These are phyloP conservation scores for Iodosphaeria phyllophila DNA, from an alignment of 2,329 filamentous ascomycete species.

Conservation along the genomic window DNA sequence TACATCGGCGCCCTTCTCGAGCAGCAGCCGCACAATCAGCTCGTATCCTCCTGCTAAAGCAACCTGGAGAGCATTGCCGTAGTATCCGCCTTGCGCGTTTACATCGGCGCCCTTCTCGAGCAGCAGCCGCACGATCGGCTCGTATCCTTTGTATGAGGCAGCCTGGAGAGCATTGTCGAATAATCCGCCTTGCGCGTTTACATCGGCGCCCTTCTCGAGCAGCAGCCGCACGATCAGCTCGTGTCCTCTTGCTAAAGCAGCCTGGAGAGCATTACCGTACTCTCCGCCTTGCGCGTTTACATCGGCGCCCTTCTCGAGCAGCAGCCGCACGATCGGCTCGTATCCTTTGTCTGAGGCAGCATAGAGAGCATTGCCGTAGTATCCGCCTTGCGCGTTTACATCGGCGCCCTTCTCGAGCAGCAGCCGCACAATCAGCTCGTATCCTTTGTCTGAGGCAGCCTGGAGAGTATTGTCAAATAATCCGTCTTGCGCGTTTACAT, in stretches of 20 bases:
- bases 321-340: constrained; percentile 3
- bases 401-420: constrained; percentile 9
- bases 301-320: constrained; percentile 9
- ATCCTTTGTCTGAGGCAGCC: constrained; percentile 2
- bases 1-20: constrained; percentile 1
- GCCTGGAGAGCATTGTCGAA: constrained; percentile 3
- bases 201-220: constrained; percentile 7
- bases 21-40: constrained; percentile 4
- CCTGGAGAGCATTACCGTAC: constrained; percentile 5
- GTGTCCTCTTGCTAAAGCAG: constrained; percentile 4
- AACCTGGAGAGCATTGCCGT: constrained; percentile 5
- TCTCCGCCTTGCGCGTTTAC: constrained; percentile 2
- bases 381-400: constrained; percentile 2
- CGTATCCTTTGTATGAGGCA: constrained; percentile 2
- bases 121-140: constrained; percentile 5
- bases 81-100: constrained; percentile 1
- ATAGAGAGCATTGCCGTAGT: constrained; percentile 5
- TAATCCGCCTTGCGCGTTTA: constrained; percentile 2
- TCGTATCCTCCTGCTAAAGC: constrained; percentile 4
- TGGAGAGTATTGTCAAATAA: constrained; percentile 6
- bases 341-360: constrained; percentile 4
- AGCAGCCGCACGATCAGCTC: constrained; percentile 3
- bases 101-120: constrained; percentile 9
- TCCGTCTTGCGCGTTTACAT: constrained; percentile 1
- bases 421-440: constrained; percentile 1